Base-by-base conservation (phyloP, 768 basidiomycete genomes). In the Nevesoporus exiguus region DNA sequence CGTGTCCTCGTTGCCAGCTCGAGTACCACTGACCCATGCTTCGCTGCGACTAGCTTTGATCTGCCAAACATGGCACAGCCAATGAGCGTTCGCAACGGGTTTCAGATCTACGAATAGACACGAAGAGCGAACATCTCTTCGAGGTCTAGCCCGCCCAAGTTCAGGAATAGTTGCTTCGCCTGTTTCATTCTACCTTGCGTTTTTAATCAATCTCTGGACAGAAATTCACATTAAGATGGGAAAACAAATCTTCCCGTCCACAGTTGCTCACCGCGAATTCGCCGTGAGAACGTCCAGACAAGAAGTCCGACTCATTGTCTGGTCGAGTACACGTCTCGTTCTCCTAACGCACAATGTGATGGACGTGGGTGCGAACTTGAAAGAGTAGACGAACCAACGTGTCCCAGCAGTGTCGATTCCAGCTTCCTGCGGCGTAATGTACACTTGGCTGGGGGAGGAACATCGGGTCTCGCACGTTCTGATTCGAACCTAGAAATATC, bases 371-470 rank as follows among this genome's bases (percentile, higher is more conserved):
- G 40, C 37, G 47, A 19, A 39, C 39, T 8, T 21, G 14, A 49
- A 39, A 25, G 39, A 21, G 47, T 25, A 21, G 24, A 21, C 19
- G 21, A 47, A 4, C 44, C 36, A 21, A 24, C 45, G 24, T 34
- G 25, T 24, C 13, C 29, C 27, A 10, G 41, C 30, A 37, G 46
- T 29, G 49, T 61, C 51, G 41, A 21, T 41, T 8, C 15, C 14
- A 15, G n/a, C 54, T 49, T 52, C 53, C 47, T 27, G 14, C n/a
- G 36, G 49, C 24, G 51, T 45, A 51, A 60, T 29, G 29, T 36
- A 11, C 29, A 33, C 43, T 39, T 27, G 14, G 34, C 30, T 29
- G 27, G 14, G 9, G 5, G 17, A 7, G 19, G n/a, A 42, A 5
- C 30, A 9, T 43, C 17, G 17, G 17, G 3, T 45, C 48, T 25